Evolutionary conservation across 257 asterid genomes (phyloP).

Genomic region (Lantana camara): DNA sequence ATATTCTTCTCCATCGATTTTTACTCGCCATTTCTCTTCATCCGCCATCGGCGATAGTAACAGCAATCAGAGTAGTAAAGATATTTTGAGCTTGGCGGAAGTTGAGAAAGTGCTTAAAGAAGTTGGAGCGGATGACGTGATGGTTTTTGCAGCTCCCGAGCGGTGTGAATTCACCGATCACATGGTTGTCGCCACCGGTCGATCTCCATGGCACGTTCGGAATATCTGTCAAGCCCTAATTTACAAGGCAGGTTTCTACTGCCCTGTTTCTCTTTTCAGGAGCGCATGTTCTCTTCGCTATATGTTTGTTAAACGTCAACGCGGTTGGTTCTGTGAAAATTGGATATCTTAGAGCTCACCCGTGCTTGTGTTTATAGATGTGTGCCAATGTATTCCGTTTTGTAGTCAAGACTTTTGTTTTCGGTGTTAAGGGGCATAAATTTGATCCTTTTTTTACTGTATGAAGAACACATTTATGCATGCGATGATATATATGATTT

Average conservation of each 20-base stretch:
- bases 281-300: background rate
- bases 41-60: slow-evolving; percentile 17
- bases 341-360: slow-evolving; percentile 7
- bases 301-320: background rate
- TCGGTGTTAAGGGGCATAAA: too few relatives aligned
- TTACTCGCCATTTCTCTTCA: slow-evolving; percentile 42
- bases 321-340: background rate
- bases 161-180: slow-evolving; percentile 73
- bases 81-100: slow-evolving; percentile 73
- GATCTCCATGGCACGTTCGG: slow-evolving; percentile 96
- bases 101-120: slow-evolving; percentile 77
- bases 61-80: slow-evolving; percentile 26
- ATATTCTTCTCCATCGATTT: slow-evolving; percentile 27
- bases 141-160: slow-evolving; percentile 62
- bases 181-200: slow-evolving; percentile 90
- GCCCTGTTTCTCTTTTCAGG: background rate
- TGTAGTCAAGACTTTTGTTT: background rate
- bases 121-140: slow-evolving; percentile 84
- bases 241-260: slow-evolving; percentile 60
- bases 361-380: background rate
- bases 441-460: background rate
- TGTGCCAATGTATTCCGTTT: background rate
- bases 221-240: slow-evolving; percentile 92
- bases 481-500: background rate
- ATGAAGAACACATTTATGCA: background rate